These are phyloP conservation scores for Verruconis gallopava DNA, from an alignment of 2,329 filamentous ascomycete genomes.

Conservation along the genomic window DNA sequence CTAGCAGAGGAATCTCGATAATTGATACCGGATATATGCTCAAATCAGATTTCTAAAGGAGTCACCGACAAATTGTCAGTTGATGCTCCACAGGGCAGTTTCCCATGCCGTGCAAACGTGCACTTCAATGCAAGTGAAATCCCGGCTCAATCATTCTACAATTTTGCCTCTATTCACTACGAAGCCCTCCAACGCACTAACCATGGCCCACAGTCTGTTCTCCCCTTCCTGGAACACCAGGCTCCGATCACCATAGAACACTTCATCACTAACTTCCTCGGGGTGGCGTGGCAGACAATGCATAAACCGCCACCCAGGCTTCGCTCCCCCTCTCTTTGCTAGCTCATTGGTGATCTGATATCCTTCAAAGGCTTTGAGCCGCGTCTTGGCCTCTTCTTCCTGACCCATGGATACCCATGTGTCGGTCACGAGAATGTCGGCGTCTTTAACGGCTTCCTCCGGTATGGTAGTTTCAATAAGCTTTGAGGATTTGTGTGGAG, in stretches of 20 bases:
- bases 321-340: constrained; percentile 72
- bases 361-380: constrained; percentile 69
- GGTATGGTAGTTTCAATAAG: constrained; percentile 66
- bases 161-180: constrained; percentile 90
- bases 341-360: constrained; percentile 87
- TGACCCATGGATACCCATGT: constrained; percentile 99
- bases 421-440: constrained; percentile 86
- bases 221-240: constrained; percentile 90
- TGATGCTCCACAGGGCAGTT: no score
- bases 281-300: constrained; percentile 87
- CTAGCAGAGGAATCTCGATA: no score
- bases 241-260: constrained; percentile 78
- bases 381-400: constrained; percentile 67
- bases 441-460: constrained; percentile 71
- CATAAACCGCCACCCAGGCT: constrained; percentile 92
- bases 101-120: no score
- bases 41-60: no score
- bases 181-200: constrained; percentile 71
- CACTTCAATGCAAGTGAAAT: no score
- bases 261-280: constrained; percentile 87
- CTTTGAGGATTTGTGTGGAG: constrained; percentile 29
- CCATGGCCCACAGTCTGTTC: constrained; percentile 84
- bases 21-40: no score
- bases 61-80: no score
- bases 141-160: no score